These are phyloP conservation scores for Metschnikowia proteae DNA, from an alignment of 805 yeast species.

Conservation along the genomic window DNA sequence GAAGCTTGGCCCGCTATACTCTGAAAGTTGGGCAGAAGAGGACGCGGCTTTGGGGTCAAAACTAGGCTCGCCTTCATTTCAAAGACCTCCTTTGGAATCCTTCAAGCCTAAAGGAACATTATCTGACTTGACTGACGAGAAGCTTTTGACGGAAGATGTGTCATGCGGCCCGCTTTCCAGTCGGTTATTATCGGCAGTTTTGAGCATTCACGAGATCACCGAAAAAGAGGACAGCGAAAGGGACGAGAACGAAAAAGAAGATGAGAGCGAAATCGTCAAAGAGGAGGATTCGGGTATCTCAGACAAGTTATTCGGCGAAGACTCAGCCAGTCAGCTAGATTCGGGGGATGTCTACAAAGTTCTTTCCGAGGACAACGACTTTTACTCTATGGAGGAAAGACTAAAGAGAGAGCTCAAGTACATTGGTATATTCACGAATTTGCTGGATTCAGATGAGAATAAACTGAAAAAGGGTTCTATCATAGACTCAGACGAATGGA, in stretches of 20 bases:
- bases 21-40: slow-evolving; percentile 83
- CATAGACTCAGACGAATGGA: slow-evolving; percentile 68
- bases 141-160: slow-evolving; percentile 65
- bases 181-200: slow-evolving; percentile 75
- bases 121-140: slow-evolving; percentile 54
- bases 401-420: slow-evolving; percentile 81
- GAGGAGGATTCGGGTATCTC: slow-evolving; percentile 13
- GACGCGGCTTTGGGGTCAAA: slow-evolving; percentile 49
- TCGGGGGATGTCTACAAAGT: slow-evolving; percentile 35
- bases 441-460: slow-evolving; percentile 29
- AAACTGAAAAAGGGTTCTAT: slow-evolving; percentile 24
- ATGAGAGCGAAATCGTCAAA: slow-evolving; percentile 12
- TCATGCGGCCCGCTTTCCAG: slow-evolving; percentile 91
- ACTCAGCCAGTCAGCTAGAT: slow-evolving; percentile 35
- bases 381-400: slow-evolving; percentile 79
- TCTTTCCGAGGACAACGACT: slow-evolving; percentile 56
- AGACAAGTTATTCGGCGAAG: slow-evolving; percentile 25
- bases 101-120: slow-evolving; percentile 57
- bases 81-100: slow-evolving; percentile 41
- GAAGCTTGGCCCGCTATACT: slow-evolving; percentile 76
- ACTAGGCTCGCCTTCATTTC: slow-evolving; percentile 45
- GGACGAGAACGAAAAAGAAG: slow-evolving; percentile 17
- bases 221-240: slow-evolving; percentile 19
- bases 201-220: slow-evolving; percentile 39
- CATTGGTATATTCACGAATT: slow-evolving; percentile 81